Conservation (phyloP, 164 flowering plant genomes). For the Magnolia changhungtana region DNA sequence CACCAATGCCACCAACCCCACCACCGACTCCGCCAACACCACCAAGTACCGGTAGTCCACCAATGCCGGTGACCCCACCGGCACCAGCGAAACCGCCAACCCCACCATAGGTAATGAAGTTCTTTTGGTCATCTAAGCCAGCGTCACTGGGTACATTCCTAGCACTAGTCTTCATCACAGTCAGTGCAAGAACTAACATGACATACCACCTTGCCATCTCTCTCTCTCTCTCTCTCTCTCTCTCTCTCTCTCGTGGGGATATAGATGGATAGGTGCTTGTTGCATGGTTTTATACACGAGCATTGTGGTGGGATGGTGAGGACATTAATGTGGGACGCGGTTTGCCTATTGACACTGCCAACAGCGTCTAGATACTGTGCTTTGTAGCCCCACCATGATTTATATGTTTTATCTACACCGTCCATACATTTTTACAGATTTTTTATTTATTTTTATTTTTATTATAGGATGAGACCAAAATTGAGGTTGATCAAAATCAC, state of each 20-base stretch:
- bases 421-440: too few relatives aligned
- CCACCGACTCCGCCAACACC: conserved; percentile 6
- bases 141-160: conserved; percentile 6
- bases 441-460: too few relatives aligned
- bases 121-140: conserved; percentile 8
- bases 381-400: too few relatives aligned
- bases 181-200: not conserved
- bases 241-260: not conserved
- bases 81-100: conserved; percentile 7
- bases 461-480: too few relatives aligned
- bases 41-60: conserved; percentile 3
- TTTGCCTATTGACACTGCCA: too few relatives aligned
- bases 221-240: conserved; percentile 1
- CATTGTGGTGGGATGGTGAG: not conserved
- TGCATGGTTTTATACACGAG: not conserved
- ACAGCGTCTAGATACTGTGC: too few relatives aligned
- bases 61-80: not conserved
- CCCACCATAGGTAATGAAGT: conserved; percentile 3
- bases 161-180: not conserved
- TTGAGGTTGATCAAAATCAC: too few relatives aligned
- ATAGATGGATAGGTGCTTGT: not conserved
- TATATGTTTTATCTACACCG: too few relatives aligned
- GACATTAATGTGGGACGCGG: not conserved
- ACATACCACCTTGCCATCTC: conserved; percentile 3
- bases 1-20: conserved; percentile 5